phyloP scores from a whole-genome alignment of 2,329 filamentous ascomycete genomes.

The Fusarium nygamai region DNA sequence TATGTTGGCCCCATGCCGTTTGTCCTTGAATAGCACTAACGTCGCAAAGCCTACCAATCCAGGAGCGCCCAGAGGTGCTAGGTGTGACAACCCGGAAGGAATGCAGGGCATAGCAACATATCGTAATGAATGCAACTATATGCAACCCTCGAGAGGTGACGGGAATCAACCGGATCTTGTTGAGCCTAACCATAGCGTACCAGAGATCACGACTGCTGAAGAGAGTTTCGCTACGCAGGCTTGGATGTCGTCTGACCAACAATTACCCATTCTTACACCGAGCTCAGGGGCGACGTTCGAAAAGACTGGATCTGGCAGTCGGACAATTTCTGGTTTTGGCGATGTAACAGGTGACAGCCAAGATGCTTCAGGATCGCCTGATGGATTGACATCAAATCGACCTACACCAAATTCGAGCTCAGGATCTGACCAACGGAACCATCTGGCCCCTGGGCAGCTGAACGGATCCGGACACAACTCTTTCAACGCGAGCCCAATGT shows the following conservation, averaged over 20 bases:
- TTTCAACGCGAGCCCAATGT: constrained; percentile 63
- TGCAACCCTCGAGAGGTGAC: constrained; percentile 53
- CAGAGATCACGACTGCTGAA: constrained; percentile 36
- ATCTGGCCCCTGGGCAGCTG: constrained; percentile 45
- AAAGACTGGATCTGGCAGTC: constrained; percentile 44
- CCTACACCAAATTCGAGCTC: constrained; percentile 68
- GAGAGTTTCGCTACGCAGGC: constrained; percentile 44
- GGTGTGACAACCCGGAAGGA: constrained; percentile 50
- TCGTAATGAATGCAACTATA: constrained; percentile 56
- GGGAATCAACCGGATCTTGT: constrained; percentile 55
- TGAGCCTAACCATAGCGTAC: constrained; percentile 47
- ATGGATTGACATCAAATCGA: constrained; percentile 61
- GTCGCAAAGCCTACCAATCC: constrained; percentile 42
- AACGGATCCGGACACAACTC: constrained; percentile 55
- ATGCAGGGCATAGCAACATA: constrained; percentile 57
- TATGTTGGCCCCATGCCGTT: constrained; percentile 49
- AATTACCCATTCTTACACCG: constrained; percentile 50
- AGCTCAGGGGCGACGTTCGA: constrained; percentile 49
- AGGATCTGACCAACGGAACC: constrained; percentile 45
- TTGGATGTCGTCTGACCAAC: constrained; percentile 55
- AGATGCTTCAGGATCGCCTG: constrained; percentile 60
- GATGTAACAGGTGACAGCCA: constrained; percentile 57
- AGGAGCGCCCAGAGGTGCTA: constrained; percentile 29
- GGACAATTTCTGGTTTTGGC: constrained; percentile 51
- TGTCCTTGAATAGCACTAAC: constrained; percentile 33